A percentile compares a stretch with the other conserved stretches of the same genome.
phyloP scores from a whole-genome alignment of 2,329 filamentous ascomycete genomes.

The Penicillium sp. region DNA sequence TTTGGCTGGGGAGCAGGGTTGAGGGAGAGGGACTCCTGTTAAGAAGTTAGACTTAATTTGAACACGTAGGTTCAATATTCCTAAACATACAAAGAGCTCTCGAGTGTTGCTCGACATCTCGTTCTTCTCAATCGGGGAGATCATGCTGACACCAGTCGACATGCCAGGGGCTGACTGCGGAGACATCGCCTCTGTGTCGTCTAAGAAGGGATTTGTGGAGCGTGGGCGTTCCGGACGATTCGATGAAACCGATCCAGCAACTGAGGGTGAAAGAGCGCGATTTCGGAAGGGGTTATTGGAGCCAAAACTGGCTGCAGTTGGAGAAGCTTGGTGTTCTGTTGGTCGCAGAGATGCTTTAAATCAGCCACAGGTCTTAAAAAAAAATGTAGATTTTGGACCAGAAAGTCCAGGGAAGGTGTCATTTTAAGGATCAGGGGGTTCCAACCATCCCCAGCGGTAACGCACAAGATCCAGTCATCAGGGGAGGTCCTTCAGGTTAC shows the following conservation, averaged over 20 bases:
- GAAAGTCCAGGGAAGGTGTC: background rate
- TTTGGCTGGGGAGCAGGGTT: conserved; percentile 36
- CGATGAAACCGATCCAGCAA: conserved; percentile 27
- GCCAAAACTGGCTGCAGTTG: conserved; percentile 37
- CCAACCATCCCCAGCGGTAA: background rate
- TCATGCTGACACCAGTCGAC: conserved; percentile 26
- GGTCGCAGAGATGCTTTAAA: background rate
- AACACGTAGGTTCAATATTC: conserved; percentile 4
- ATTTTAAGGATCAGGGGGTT: conserved; percentile 9
- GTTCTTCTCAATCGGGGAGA: conserved; percentile 38
- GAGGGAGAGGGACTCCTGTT: conserved; percentile 43
- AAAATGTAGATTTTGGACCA: background rate
- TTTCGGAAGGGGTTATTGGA: conserved; percentile 55
- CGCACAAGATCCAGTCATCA: conserved; percentile 4
- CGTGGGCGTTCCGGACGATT: conserved; percentile 48
- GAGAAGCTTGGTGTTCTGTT: conserved; percentile 36
- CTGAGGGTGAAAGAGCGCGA: conserved; percentile 44
- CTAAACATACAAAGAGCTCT: conserved; percentile 60
- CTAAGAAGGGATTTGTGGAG: conserved; percentile 65
- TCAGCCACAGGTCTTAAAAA: conserved; percentile 9
- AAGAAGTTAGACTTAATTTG: conserved; percentile 5
- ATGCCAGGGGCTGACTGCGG: conserved; percentile 37
- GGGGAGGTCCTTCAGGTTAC: conserved; percentile 25
- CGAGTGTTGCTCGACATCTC: conserved; percentile 51
- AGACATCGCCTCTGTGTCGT: conserved; percentile 44